Conservation (phyloP, 257 asterid species). For the Plantago major region DNA sequence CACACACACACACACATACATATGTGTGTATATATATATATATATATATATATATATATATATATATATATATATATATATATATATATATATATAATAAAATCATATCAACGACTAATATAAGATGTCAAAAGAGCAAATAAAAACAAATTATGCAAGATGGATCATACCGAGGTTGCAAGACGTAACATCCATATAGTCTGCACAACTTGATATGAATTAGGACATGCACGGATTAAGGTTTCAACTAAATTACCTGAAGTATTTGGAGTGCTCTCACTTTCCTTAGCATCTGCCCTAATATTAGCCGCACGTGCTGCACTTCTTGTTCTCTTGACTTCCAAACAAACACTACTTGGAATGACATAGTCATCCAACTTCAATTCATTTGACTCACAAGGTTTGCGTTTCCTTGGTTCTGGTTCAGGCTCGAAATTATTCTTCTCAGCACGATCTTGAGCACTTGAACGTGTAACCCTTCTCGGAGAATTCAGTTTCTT, state of each 20-base stretch:
- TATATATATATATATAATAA: too few species aligned
- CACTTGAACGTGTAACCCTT: constrained; percentile 36
- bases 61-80: too few species aligned
- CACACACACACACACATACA: too few species aligned
- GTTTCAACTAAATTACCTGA: constrained; percentile 31
- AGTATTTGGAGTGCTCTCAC: constrained; percentile 20
- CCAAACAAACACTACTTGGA: constrained; percentile 9
- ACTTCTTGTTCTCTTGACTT: constrained; percentile 11
- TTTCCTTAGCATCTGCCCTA: constrained; percentile 16
- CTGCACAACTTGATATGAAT: neutral
- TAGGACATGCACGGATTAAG: constrained; percentile 6
- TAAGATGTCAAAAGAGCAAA: too few species aligned
- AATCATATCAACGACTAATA: neutral
- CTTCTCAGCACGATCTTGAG: constrained; percentile 21
- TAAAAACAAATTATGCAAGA: neutral
- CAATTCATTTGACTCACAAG: constrained; percentile 14
- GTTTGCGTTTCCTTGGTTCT: constrained; percentile 19
- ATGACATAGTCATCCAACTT: constrained; percentile 11
- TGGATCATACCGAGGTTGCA: constrained; percentile 5
- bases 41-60: too few species aligned
- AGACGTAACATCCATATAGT: constrained; percentile 2
- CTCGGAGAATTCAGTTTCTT: constrained; percentile 17
- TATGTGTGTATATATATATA: too few species aligned
- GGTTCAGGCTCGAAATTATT: constrained; percentile 16
- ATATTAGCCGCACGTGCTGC: constrained; percentile 5